Evolutionary conservation across 306 rosid species (phyloP).

Genomic region (Pyrus bretschneideri): DNA sequence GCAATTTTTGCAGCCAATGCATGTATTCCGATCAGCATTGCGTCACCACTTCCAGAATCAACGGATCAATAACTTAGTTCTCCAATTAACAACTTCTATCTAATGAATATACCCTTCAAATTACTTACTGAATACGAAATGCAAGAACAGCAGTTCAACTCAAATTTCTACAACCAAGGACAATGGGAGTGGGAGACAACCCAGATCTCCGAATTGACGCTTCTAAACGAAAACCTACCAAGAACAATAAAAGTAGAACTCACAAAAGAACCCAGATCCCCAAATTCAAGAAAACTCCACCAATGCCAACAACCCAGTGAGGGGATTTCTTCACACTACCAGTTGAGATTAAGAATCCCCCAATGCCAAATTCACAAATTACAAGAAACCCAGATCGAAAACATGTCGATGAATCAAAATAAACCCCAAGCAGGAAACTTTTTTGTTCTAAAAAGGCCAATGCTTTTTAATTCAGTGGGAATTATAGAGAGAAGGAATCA

Average conservation of each 20-base stretch:
- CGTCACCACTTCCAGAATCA: not conserved
- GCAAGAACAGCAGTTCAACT: not conserved
- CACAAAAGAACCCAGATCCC: constrained; percentile 3
- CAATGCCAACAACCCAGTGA: not conserved
- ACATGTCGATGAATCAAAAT: not conserved
- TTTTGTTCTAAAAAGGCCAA: not conserved
- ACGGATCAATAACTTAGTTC: not conserved
- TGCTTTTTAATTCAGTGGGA: not conserved
- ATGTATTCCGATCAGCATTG: not conserved
- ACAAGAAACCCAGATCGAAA: not conserved
- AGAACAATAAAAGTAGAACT: not conserved
- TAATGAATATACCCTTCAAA: not conserved
- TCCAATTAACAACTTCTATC: not conserved
- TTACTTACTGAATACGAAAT: not conserved
- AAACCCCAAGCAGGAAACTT: not conserved
- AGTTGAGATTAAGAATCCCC: not conserved
- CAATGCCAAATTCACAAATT: constrained; percentile 11
- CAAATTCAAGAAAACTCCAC: not conserved
- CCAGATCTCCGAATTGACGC: constrained; percentile 16
- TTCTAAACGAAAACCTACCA: not conserved
- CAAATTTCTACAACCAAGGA: not conserved
- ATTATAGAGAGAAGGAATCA: not conserved
- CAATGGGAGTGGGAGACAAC: constrained; percentile 2
- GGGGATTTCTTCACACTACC: not conserved
- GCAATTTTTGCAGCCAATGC: not conserved